Conservation (phyloP, 176 grass and related monocot genomes). For the Aegilops sharonensis region DNA sequence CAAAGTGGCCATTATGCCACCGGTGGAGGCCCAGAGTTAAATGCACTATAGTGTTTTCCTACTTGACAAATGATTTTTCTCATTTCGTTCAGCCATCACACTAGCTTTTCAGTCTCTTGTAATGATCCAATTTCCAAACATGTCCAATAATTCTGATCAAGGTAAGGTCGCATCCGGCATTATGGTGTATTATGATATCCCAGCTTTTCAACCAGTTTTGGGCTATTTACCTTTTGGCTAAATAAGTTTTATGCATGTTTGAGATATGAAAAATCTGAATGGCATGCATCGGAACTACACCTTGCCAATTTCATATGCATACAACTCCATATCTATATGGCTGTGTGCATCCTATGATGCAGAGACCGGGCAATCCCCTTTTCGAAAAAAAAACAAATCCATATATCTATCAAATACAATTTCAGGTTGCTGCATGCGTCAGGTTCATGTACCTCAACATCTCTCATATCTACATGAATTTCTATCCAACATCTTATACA, state of each 20-base stretch:
- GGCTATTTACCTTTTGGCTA: neutral
- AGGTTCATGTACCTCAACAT: neutral
- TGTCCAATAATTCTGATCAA: neutral
- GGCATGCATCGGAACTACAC: neutral
- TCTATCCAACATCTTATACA: neutral
- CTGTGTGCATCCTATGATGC: no score
- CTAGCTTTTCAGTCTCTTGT: constrained; percentile 1
- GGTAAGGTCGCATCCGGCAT: neutral
- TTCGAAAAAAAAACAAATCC: neutral
- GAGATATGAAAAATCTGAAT: neutral
- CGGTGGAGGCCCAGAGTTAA: neutral
- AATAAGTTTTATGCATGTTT: neutral
- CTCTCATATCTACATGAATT: neutral
- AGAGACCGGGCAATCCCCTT: no score
- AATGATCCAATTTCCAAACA: neutral
- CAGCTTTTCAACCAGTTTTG: neutral
- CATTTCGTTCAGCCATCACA: neutral
- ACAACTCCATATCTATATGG: neutral
- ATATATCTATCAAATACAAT: neutral
- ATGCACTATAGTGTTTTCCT: neutral
- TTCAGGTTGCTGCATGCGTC: neutral
- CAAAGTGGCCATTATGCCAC: no score
- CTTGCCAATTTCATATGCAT: neutral
- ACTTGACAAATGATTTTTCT: neutral
- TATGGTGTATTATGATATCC: neutral